A percentile compares a stretch with the other conserved stretches of the same genome.
phyloP scores from a whole-genome alignment of 352 stramenopile species.

The Phytopythium helicoides region DNA sequence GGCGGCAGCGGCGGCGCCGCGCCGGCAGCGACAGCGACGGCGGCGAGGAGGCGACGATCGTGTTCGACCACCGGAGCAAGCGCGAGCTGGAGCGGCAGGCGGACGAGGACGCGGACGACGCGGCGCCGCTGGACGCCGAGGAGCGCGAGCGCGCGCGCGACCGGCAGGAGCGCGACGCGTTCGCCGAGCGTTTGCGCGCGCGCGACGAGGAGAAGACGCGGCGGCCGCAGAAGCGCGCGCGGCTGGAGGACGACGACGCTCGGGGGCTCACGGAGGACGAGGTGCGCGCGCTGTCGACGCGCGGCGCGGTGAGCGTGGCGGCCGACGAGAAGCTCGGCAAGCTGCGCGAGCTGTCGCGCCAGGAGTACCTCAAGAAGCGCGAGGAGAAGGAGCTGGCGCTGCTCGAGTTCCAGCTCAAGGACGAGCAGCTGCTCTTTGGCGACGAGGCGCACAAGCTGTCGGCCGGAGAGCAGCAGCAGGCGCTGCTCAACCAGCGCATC shows the following conservation, averaged over 20 bases:
- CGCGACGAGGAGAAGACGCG: constrained; percentile 77
- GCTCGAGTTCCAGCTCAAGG: constrained; percentile 82
- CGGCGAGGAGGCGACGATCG: constrained; percentile 27
- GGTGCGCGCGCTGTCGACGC: constrained; percentile 79
- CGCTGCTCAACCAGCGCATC: constrained; percentile 89
- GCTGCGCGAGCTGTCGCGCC: constrained; percentile 91
- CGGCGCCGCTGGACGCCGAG: constrained; percentile 13
- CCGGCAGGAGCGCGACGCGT: constrained; percentile 75
- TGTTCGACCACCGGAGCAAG: constrained; percentile 46
- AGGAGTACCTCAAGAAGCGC: constrained; percentile 97
- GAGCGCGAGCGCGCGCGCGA: constrained; percentile 56
- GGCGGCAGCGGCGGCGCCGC: constrained; percentile 21
- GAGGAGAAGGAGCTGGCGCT: constrained; percentile 97
- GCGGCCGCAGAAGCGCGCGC: constrained; percentile 47
- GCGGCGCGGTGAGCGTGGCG: constrained; percentile 60
- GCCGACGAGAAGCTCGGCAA: constrained; percentile 53
- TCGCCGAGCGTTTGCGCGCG: constrained; percentile 72
- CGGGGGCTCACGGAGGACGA: constrained; percentile 66
- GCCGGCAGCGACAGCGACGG: constrained; percentile 13
- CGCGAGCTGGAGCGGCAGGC: constrained; percentile 20
- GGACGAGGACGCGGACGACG: constrained; percentile 4
- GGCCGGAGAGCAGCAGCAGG: constrained; percentile 73
- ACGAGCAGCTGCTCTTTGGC: constrained; percentile 83
- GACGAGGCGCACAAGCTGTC: constrained; percentile 64
- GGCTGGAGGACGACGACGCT: constrained; percentile 21